Conservation (phyloP, 1,284 basidiomycete species). For the Marasmius fiardii region DNA sequence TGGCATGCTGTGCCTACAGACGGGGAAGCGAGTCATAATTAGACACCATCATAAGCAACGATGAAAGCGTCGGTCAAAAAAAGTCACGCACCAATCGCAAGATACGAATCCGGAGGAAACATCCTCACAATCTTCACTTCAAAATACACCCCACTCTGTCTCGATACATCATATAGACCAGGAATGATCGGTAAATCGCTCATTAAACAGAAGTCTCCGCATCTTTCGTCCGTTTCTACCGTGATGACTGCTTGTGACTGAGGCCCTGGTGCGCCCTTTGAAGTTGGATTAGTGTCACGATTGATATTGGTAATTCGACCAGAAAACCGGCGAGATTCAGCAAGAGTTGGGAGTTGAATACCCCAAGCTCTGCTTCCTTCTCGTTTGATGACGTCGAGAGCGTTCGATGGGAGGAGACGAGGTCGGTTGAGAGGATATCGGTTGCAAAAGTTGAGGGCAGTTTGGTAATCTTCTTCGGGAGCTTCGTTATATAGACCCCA, state of each 20-base stretch:
- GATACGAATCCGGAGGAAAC: conserved; percentile 37
- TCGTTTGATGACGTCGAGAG: conserved; percentile 43
- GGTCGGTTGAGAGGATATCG: conserved; percentile 36
- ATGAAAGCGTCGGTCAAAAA: not conserved
- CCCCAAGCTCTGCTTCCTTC: conserved; percentile 50
- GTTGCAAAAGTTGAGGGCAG: conserved; percentile 47
- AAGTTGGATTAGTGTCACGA: no score
- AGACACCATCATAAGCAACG: not conserved
- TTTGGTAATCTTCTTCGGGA: conserved; percentile 44
- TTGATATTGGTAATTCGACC: conserved; percentile 32
- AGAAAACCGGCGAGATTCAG: conserved; percentile 28
- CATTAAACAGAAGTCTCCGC: conserved; percentile 50
- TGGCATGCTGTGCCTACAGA: conserved; percentile 56
- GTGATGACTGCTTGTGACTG: no score
- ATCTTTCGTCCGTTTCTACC: conserved; percentile 37
- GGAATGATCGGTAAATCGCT: conserved; percentile 61
- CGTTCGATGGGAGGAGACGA: conserved; percentile 42
- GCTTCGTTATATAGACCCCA: conserved; percentile 53
- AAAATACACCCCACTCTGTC: conserved; percentile 58
- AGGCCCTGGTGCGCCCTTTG: conserved; percentile 31
- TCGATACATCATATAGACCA: conserved; percentile 53
- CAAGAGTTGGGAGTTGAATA: conserved; percentile 35
- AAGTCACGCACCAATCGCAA: conserved; percentile 50
- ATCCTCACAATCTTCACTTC: conserved; percentile 54
- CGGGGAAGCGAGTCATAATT: not conserved